Conservation (phyloP, 2,329 filamentous ascomycete species). For the Periconia sp. region DNA sequence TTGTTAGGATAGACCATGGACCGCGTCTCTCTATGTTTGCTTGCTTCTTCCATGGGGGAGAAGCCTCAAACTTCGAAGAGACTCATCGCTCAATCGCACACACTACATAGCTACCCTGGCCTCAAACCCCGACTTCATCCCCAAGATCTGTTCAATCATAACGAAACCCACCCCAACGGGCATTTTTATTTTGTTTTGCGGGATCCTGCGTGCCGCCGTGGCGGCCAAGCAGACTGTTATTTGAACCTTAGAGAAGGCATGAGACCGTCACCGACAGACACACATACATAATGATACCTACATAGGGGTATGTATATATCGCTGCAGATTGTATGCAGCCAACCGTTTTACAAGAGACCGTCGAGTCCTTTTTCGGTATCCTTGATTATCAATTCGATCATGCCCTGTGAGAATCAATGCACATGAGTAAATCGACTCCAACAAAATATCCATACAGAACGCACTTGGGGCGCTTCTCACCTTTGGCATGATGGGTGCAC, state of each 20-base stretch:
- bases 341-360: slow-evolving; percentile 67
- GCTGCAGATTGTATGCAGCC: too few species aligned
- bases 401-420: slow-evolving; percentile 64
- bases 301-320: background rate
- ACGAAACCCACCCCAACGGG: slow-evolving; percentile 15
- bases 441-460: slow-evolving; percentile 12
- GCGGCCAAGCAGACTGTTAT: slow-evolving; percentile 18
- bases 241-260: too few species aligned
- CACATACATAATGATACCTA: too few species aligned
- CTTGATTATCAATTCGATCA: slow-evolving; percentile 89
- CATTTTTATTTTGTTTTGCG: slow-evolving; percentile 14
- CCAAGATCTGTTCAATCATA: background rate
- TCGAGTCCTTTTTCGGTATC: slow-evolving; percentile 91
- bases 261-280: too few species aligned
- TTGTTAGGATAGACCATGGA: too few species aligned
- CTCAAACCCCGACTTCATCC: too few species aligned
- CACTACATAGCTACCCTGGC: too few species aligned
- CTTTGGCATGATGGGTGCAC: slow-evolving; percentile 86
- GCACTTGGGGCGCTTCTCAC: slow-evolving; percentile 53
- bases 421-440: slow-evolving; percentile 23
- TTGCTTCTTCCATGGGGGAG: too few species aligned
- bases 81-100: too few species aligned
- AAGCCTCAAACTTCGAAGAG: too few species aligned
- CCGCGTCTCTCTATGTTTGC: too few species aligned
- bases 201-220: slow-evolving; percentile 43